phyloP scores from a whole-genome alignment of 768 basidiomycete genomes.

The Tulasnella sp. region DNA sequence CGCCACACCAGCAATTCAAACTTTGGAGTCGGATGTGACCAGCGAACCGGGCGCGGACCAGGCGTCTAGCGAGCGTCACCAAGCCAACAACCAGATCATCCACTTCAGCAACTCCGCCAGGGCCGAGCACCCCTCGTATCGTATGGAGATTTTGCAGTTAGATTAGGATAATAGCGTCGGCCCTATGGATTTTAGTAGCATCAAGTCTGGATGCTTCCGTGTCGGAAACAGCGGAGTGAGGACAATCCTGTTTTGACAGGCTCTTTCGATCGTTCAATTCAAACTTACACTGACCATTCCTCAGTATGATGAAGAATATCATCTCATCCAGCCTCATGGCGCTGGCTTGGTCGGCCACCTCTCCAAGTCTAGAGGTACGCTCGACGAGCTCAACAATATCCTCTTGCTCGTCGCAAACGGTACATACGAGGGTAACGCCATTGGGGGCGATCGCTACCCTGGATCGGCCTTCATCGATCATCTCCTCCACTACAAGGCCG shows the following conservation, averaged over 20 bases:
- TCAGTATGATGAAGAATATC: constrained; percentile 99
- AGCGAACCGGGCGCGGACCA: constrained; percentile 55
- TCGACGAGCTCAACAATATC: constrained; percentile 99
- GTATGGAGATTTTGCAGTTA: constrained; percentile 89
- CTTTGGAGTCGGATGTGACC: constrained; percentile 23
- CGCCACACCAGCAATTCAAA: constrained; percentile 33
- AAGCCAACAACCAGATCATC: constrained; percentile 81
- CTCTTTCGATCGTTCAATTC: neutral
- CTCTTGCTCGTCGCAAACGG: constrained; percentile 92
- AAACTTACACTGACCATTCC: constrained; percentile 15
- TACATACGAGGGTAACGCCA: constrained; percentile 99
- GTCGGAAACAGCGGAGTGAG: constrained; percentile 91
- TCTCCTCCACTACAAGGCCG: constrained; percentile 90
- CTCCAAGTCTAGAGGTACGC: constrained; percentile 99
- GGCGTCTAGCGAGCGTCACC: constrained; percentile 66
- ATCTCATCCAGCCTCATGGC: constrained; percentile 95
- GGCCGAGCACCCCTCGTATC: constrained; percentile 54
- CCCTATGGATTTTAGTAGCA: constrained; percentile 96
- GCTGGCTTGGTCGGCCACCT: constrained; percentile 96
- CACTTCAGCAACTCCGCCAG: constrained; percentile 50
- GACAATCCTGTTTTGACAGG: no score
- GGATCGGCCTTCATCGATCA: constrained; percentile 99
- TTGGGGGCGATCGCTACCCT: constrained; percentile 98
- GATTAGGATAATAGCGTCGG: constrained; percentile 81
- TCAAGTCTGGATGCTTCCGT: constrained; percentile 99